Percentiles rank a stretch among this genome's conserved stretches.
Evolutionary conservation across 116 monocot genomes (phyloP).

Genomic region (Zostera marina): DNA sequence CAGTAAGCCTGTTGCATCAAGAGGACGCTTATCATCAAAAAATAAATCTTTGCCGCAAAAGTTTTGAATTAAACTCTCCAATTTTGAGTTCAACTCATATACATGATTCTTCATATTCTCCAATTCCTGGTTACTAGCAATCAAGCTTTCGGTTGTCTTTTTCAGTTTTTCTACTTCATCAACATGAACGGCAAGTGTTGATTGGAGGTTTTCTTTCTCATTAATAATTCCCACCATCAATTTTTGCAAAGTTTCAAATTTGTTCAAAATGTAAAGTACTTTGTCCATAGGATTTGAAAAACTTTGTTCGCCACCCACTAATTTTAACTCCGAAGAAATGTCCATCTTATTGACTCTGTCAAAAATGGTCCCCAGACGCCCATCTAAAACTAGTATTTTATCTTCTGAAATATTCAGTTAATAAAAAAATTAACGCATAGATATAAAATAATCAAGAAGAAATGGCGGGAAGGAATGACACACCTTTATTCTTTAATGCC

Average conservation of each 20-base stretch:
- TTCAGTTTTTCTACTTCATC: slow-evolving; percentile 48
- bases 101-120: slow-evolving; percentile 31
- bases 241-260: slow-evolving; percentile 27
- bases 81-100: slow-evolving; percentile 23
- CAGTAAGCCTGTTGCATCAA: slow-evolving; percentile 30
- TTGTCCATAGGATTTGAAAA: slow-evolving; percentile 44
- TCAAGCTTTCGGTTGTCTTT: slow-evolving; percentile 21
- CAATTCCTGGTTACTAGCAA: slow-evolving; percentile 18
- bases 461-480: slow-evolving; percentile 2
- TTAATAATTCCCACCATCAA: slow-evolving; percentile 16
- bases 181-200: slow-evolving; percentile 26
- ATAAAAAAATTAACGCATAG: slow-evolving; percentile 4
- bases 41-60: slow-evolving; percentile 27
- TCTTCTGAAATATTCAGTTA: slow-evolving; percentile 25
- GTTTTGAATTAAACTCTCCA: slow-evolving; percentile 47
- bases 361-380: slow-evolving; percentile 39
- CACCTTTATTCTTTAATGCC: slow-evolving; percentile 40
- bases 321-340: slow-evolving; percentile 19
- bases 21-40: slow-evolving; percentile 36
- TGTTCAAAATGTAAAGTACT: slow-evolving; percentile 46
- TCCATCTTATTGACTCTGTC: slow-evolving; percentile 38
- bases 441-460: slow-evolving; percentile 7
- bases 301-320: slow-evolving; percentile 5
- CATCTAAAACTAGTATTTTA: slow-evolving; percentile 23
- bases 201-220: slow-evolving; percentile 67